phyloP scores from a whole-genome alignment of 2,329 filamentous ascomycete genomes.

The Tolypocladium inflatum region DNA sequence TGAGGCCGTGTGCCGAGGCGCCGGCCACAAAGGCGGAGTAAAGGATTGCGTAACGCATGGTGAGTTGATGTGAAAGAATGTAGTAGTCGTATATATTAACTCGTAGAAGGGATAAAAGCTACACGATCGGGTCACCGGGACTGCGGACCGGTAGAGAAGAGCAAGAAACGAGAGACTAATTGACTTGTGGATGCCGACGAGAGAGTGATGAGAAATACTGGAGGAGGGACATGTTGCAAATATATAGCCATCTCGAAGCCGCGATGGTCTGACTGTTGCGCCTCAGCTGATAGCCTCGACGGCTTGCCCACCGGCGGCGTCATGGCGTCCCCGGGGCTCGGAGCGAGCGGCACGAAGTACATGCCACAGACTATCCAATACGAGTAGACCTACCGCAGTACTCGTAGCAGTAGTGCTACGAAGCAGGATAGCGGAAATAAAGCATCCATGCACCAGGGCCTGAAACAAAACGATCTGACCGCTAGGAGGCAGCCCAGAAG shows the following conservation, averaged over 20 bases:
- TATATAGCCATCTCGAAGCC: background rate
- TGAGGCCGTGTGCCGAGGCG: constrained; percentile 48
- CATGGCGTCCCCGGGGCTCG: background rate
- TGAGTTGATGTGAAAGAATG: constrained; percentile 4
- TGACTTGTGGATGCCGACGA: background rate
- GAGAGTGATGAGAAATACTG: background rate
- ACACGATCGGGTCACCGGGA: background rate
- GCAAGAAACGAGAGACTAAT: background rate
- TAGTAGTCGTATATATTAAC: background rate
- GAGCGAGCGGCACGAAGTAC: background rate
- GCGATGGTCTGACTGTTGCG: background rate
- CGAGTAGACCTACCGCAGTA: background rate
- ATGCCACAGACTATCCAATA: background rate
- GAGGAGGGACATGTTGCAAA: background rate
- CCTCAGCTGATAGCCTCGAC: background rate
- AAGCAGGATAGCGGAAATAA: background rate
- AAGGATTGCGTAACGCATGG: constrained; percentile 19
- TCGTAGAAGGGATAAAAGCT: background rate
- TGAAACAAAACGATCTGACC: constrained; percentile 1
- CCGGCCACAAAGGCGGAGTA: constrained; percentile 31
- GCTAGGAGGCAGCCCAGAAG: background rate
- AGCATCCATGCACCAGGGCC: background rate
- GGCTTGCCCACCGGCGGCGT: background rate
- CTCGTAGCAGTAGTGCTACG: background rate
- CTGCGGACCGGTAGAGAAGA: background rate